These are phyloP conservation scores for Linnemannia zychae DNA, from an alignment of 192 early-diverging fungal species.

Conservation along the genomic window DNA sequence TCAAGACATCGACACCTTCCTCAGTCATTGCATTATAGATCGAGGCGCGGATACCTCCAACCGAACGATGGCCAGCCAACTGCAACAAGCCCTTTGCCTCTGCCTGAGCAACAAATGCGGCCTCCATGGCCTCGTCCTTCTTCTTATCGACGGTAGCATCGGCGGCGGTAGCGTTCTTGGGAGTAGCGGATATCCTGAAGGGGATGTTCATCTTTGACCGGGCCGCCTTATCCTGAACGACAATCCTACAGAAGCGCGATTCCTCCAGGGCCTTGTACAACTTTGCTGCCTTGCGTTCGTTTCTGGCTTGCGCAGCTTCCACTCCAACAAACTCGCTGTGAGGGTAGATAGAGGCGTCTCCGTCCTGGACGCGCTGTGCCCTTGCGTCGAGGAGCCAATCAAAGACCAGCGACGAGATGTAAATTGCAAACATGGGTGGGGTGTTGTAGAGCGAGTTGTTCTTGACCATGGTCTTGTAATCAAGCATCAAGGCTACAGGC, in stretches of 20 bases:
- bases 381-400: constrained; percentile 74
- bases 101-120: constrained; percentile 84
- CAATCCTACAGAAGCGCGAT: constrained; percentile 77
- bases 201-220: constrained; percentile 95
- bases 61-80: constrained; percentile 94
- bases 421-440: constrained; percentile 95
- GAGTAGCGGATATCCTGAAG: constrained; percentile 73
- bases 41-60: constrained; percentile 93
- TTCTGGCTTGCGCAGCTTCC: constrained; percentile 72
- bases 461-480: constrained; percentile 86
- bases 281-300: constrained; percentile 74
- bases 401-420: constrained; percentile 92
- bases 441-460: constrained; percentile 96
- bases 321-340: constrained; percentile 73
- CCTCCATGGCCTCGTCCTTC: constrained; percentile 77
- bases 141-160: constrained; percentile 18
- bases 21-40: constrained; percentile 95
- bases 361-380: constrained; percentile 55
- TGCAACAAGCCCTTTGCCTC: constrained; percentile 86
- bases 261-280: constrained; percentile 80
- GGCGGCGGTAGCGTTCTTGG: constrained; percentile 26
- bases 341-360: constrained; percentile 15
- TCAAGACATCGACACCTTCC: constrained; percentile 85
- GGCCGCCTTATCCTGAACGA: constrained; percentile 67
- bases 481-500: constrained; percentile 83